Percentiles rank a stretch among this genome's conserved stretches.
Evolutionary conservation across 2,329 filamentous ascomycete species (phyloP).

Genomic region (Apiospora sp.): DNA sequence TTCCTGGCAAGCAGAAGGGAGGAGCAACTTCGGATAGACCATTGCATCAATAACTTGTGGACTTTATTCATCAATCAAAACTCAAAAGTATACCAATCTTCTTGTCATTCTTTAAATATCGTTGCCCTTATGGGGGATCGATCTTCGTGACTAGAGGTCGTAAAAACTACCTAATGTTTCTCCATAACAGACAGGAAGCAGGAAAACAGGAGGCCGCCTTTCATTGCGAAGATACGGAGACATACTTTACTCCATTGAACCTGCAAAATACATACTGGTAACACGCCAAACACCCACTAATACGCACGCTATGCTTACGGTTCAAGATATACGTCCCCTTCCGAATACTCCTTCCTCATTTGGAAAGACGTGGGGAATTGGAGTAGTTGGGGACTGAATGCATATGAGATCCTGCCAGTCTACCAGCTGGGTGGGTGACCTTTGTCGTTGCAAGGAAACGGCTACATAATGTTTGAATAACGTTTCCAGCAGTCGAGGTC

Average conservation of each 20-base stretch:
- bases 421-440: not conserved
- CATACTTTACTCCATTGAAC: not conserved
- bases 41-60: constrained; percentile 22
- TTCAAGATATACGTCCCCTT: not conserved
- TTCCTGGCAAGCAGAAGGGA: constrained; percentile 24
- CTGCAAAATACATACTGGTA: not conserved
- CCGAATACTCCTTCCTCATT: not conserved
- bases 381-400: not conserved
- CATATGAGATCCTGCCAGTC: not conserved
- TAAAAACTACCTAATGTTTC: not conserved
- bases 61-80: constrained; percentile 19
- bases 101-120: not conserved
- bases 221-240: not conserved
- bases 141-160: not conserved
- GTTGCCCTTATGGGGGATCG: not conserved
- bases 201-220: not conserved
- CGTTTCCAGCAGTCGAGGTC: too few relatives aligned
- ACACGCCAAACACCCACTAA: constrained; percentile 3
- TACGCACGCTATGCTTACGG: constrained; percentile 5
- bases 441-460: too few relatives aligned
- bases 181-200: not conserved
- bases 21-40: constrained; percentile 22
- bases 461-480: too few relatives aligned
- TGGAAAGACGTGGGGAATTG: not conserved
- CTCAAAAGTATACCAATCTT: not conserved